Evolutionary conservation across 805 yeast species (phyloP), one percentile per base, ranked within the genome.

Genomic region (Starmerella etchellsii): DNA sequence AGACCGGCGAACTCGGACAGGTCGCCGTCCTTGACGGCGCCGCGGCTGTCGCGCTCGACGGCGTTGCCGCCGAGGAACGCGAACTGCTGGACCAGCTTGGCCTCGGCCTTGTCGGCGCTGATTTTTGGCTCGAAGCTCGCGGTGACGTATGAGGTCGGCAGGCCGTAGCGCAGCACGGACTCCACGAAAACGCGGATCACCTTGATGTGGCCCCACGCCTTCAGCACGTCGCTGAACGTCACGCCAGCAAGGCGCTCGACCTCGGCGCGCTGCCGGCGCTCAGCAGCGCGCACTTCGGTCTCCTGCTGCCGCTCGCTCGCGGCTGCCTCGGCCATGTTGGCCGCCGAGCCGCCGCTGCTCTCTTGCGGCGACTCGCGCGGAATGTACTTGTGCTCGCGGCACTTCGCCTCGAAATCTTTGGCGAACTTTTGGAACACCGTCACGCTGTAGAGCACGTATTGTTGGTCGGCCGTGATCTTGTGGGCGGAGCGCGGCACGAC

Each of bases 31-130:
- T 73, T 68, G 36, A 77, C 65, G 50, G 70, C 73, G 36, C 87
- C 87, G 53, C 70, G 68, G 51, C 72, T 73, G 57, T 80, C 85
- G 43, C 68, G 68, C 26, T 70, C 65, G 55, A 82, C 81, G 0
- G 95, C 95, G 54, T 78, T 81, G 24, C 97, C 97, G 27, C 94
- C 95, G 42, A 91, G 68, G 61, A 81, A 88, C 6, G 94, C 94
- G 58, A 79, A 91, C 56, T 82, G 76, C 32, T 68, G 69, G 34
- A 81, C 64, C 47, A 91, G 69, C 49, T 78, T 81, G 44, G 70
- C 64, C 62, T 79, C 85, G 34, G 85, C 76, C 60, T 70, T 74
- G 24, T 63, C 65, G 31, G 68, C 56, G 18, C 65, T 59, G 51
- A 67, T 64, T 31, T 41, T 42, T 22, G 61, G 65, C 51, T 81